phyloP scores from a whole-genome alignment of 2,329 filamentous ascomycete species.

The Keithomyces neogunnii region DNA sequence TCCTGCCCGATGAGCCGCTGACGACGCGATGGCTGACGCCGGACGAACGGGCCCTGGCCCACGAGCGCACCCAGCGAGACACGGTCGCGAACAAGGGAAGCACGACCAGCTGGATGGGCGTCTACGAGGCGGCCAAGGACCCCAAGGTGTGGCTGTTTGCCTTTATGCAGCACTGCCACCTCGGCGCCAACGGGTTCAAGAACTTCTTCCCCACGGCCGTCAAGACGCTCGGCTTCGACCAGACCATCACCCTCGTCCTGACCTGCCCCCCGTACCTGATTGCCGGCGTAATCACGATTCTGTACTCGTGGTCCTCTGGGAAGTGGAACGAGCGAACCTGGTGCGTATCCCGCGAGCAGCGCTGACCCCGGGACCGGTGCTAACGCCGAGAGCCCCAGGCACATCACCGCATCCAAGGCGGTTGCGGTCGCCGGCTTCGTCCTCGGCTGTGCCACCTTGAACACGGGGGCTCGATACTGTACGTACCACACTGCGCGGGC shows the following conservation, averaged over 20 bases:
- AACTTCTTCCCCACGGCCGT: conserved; percentile 35
- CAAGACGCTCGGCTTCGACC: conserved; percentile 23
- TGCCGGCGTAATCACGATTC: conserved; percentile 18
- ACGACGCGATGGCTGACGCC: conserved; percentile 33
- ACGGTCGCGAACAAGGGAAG: conserved; percentile 24
- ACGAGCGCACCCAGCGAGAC: conserved; percentile 30
- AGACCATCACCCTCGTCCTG: conserved; percentile 1
- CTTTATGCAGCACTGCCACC: conserved; percentile 39
- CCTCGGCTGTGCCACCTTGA: conserved; percentile 14
- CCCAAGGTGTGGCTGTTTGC: conserved; percentile 36
- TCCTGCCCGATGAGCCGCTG: conserved; percentile 30
- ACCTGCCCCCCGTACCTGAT: conserved; percentile 28
- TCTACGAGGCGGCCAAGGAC: conserved; percentile 31
- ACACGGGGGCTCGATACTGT: conserved; percentile 18
- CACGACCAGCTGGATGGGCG: conserved; percentile 26
- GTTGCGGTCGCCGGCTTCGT: conserved; percentile 31
- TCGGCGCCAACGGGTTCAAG: conserved; percentile 34
- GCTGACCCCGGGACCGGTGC: background rate
- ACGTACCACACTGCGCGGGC: background rate
- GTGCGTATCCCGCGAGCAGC: background rate
- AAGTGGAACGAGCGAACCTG: conserved; percentile 32
- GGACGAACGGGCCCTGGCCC: conserved; percentile 31
- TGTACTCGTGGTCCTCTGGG: conserved; percentile 23
- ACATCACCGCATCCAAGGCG: conserved; percentile 31
- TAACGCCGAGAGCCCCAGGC: conserved; percentile 12